These are phyloP conservation scores for Pichia sp. DNA, from an alignment of 1,139 yeast species.

Conservation along the genomic window DNA sequence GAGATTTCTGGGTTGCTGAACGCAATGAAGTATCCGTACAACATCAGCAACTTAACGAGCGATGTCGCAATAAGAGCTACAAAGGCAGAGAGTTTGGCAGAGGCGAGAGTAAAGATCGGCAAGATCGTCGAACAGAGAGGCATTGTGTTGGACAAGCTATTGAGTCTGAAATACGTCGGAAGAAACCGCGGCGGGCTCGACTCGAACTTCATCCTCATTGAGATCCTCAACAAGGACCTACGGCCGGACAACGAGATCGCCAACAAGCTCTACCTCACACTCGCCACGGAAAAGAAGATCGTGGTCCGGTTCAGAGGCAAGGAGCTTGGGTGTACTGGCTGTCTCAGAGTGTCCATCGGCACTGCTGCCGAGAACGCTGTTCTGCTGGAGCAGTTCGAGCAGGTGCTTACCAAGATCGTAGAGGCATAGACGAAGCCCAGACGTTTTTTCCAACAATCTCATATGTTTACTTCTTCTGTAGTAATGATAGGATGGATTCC, in stretches of 20 bases:
- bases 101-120: slow-evolving; percentile 54
- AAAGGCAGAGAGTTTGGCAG: slow-evolving; percentile 47
- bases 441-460: no score
- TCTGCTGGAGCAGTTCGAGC: slow-evolving; percentile 49
- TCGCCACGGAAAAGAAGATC: slow-evolving; percentile 71
- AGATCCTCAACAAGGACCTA: slow-evolving; percentile 59
- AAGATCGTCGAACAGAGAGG: slow-evolving; percentile 53
- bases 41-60: slow-evolving; percentile 79
- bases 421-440: not conserved
- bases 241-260: slow-evolving; percentile 70
- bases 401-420: slow-evolving; percentile 32
- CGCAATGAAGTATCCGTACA: slow-evolving; percentile 93
- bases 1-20: slow-evolving; percentile 66
- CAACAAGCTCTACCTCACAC: slow-evolving; percentile 51
- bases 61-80: slow-evolving; percentile 74
- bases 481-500: no score
- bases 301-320: slow-evolving; percentile 89
- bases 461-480: no score
- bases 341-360: slow-evolving; percentile 82
- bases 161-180: slow-evolving; percentile 59
- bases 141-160: slow-evolving; percentile 48
- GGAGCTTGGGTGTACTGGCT: slow-evolving; percentile 85
- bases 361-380: slow-evolving; percentile 65
- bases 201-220: slow-evolving; percentile 76
- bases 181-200: slow-evolving; percentile 80